Evolutionary conservation across 257 asterid genomes (phyloP).

Genomic region (Vinca minor): DNA sequence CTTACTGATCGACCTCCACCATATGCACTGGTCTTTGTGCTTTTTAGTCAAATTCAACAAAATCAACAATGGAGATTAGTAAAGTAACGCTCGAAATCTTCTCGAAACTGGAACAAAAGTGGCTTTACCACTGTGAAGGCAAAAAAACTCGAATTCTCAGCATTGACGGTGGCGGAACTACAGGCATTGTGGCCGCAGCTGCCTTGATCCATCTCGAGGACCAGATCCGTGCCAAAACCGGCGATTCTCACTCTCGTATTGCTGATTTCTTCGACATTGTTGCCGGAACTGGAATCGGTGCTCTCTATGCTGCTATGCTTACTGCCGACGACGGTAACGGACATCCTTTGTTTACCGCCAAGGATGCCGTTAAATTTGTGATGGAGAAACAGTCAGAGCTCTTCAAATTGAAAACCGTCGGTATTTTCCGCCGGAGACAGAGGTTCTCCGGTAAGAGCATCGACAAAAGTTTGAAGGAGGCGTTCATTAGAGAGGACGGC

Average conservation of each 20-base stretch:
- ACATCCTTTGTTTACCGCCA: constrained; percentile 61
- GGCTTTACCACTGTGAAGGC: constrained; percentile 74
- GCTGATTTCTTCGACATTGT: constrained; percentile 76
- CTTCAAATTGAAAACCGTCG: constrained; percentile 28
- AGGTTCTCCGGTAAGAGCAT: constrained; percentile 53
- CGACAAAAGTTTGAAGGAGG: constrained; percentile 59
- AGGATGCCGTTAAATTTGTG: constrained; percentile 48
- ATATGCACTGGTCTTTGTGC: not conserved
- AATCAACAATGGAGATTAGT: constrained; percentile 50
- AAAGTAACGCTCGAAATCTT: constrained; percentile 73
- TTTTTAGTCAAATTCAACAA: too few species aligned
- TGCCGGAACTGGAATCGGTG: constrained; percentile 87
- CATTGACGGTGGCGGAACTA: constrained; percentile 79
- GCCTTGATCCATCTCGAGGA: constrained; percentile 70
- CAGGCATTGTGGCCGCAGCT: constrained; percentile 49
- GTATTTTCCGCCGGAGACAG: constrained; percentile 43
- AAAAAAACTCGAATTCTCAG: constrained; percentile 67
- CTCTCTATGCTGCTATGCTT: constrained; percentile 69
- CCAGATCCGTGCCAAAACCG: constrained; percentile 68
- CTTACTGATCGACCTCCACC: too few species aligned
- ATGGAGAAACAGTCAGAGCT: constrained; percentile 36
- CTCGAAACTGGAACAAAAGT: constrained; percentile 82
- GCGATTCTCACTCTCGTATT: constrained; percentile 52
- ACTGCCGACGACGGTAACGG: constrained; percentile 66
- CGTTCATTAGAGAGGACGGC: constrained; percentile 53